These are phyloP conservation scores for Mycosphaerella arachidis DNA, from an alignment of 2,329 filamentous ascomycete species.

Conservation along the genomic window DNA sequence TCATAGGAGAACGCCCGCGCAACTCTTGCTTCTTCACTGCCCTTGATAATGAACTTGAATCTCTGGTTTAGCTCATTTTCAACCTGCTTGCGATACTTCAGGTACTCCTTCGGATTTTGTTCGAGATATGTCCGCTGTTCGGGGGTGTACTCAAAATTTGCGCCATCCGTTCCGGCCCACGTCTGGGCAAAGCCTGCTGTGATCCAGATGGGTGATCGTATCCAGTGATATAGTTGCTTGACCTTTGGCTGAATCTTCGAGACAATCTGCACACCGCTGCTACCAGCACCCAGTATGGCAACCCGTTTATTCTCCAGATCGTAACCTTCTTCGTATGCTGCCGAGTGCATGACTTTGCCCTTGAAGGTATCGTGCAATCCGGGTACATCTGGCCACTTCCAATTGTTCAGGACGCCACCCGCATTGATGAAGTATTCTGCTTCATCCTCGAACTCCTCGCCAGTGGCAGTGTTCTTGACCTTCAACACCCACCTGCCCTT, in stretches of 20 bases:
- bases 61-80: slow-evolving; percentile 50
- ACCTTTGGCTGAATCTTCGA: slow-evolving; percentile 39
- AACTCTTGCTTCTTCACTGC: slow-evolving; percentile 41
- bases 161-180: slow-evolving; percentile 44
- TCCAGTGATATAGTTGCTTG: slow-evolving; percentile 38
- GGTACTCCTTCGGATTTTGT: slow-evolving; percentile 41
- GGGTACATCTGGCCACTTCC: slow-evolving; percentile 43
- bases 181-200: slow-evolving; percentile 46
- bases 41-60: slow-evolving; percentile 52
- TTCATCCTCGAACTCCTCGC: slow-evolving; percentile 31
- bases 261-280: slow-evolving; percentile 42
- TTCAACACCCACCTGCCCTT: slow-evolving; percentile 39
- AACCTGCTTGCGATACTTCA: slow-evolving; percentile 46
- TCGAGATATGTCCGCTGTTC: slow-evolving; percentile 39
- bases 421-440: slow-evolving; percentile 43
- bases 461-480: slow-evolving; percentile 34
- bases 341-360: slow-evolving; percentile 43
- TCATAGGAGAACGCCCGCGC: slow-evolving; percentile 39
- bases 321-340: slow-evolving; percentile 41
- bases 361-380: slow-evolving; percentile 39
- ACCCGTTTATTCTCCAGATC: slow-evolving; percentile 37
- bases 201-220: slow-evolving; percentile 46
- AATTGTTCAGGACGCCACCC: slow-evolving; percentile 42
- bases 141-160: slow-evolving; percentile 45
- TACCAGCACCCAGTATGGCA: slow-evolving; percentile 42